Evolutionary conservation across 768 basidiomycete genomes (phyloP), one percentile per base, ranked within the genome.

Genomic region (Tephrocybe sp.): DNA sequence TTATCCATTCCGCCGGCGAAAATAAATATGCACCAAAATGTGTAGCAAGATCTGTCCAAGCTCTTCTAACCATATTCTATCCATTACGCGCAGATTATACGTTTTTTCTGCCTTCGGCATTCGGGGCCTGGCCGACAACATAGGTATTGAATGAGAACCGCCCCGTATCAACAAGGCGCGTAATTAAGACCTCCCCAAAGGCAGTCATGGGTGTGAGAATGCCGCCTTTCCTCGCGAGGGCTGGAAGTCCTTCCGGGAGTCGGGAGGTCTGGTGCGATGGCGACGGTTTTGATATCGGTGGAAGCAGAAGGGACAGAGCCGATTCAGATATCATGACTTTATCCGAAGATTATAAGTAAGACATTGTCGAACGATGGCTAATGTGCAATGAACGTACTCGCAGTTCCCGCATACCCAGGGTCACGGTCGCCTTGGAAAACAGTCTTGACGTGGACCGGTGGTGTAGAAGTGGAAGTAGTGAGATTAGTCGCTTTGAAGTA

Each of bases 151-250:
- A 79, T 46, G 76, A 66, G 44, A 91, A 78, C 43, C 67, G 63
- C 0, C 80, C 83, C 7, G 75, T 80, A 18, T 67, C 70, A 51
- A 78, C 75, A 53, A 97, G 63, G 16, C 94, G 74, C 55, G 79
- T 76, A 29, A 93, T 69, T 30, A 94, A 65, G 6, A 82, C 79
- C 52, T 88, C 82, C 13, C 93, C 94, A 49, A 95, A 76, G 1
- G 89, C 94, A 3, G 80, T 82, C 66, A 86, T 80, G 0, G 94
- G 86, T 1, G 94, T 97, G 42, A 97, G 70, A 2, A 94, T 67
- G 1, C 94, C 94, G 11, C 93, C 94, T 39, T 72, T 65, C 42
- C 69, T 72, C 3, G 78, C 84, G 6, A 84, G 63, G 1, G 71
- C 55, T 0, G 91, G 79, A 1, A 93, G 77, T 1, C 50, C 60